Evolutionary conservation across 2,329 filamentous ascomycete species (phyloP), one percentile per base, ranked within the genome.

Genomic region (Diaporthe helianthi): DNA sequence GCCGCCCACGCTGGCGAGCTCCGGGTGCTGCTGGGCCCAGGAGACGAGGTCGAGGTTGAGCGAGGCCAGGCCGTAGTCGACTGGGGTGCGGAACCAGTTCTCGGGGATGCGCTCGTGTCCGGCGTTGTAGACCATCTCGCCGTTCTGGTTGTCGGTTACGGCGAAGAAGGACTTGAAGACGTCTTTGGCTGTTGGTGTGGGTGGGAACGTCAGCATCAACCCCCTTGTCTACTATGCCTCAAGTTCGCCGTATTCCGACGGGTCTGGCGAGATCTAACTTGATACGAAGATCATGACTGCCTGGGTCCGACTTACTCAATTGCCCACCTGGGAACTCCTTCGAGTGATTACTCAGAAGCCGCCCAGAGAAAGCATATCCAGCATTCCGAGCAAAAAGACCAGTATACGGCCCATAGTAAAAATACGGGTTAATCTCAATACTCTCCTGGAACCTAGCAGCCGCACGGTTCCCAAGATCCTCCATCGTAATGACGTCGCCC

Each of bases 361-460:
- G 79, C 10, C 75, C 80, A 2, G 79, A 73, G 70, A 86, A 86
- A 22, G 81, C 73, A 71, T 81, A 84, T 2, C 82, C 84, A 15
- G 85, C 84, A 58, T 85, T 84, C 0, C 83, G 81, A 8, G 80
- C 81, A 24, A 86, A 74, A 65, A 85, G 78, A 17, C 85, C 85
- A 2, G 83, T 84, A 65, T 83, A 81, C 1, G 85, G 86, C 0
- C 84, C 84, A 64, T 84, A 86, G 76, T 85, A 88, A 75, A 86
- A 87, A 58, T 84, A 79, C 0, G 85, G 84, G 73, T 88, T 88
- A 31, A 80, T 82, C 29, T 77, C 75, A 12, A 86, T 81, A 49
- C 80, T 83, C 73, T 87, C 77, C 17, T 83, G 72, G 73, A 83
- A 85, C 3, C 85, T 81, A 17, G 78, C 74, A 12, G 80, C 79